phyloP scores from a whole-genome alignment of 75 land plant species.

The Cryptomeria japonica region DNA sequence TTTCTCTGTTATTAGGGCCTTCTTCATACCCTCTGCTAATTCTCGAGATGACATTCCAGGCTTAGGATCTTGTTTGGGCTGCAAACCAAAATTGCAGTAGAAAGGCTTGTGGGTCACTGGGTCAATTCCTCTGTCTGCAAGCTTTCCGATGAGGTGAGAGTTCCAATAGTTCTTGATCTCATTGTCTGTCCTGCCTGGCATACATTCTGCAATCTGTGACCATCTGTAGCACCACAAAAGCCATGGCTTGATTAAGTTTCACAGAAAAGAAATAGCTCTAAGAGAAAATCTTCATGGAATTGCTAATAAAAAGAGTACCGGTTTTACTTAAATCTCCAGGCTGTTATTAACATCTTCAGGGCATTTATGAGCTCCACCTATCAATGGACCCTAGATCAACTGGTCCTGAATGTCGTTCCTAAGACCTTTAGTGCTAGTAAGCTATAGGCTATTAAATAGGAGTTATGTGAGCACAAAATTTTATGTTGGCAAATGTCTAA shows the following conservation, averaged over 20 bases:
- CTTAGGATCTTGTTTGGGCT: neutral
- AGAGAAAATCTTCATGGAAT: too few species aligned
- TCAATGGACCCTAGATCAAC: too few species aligned
- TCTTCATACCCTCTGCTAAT: neutral
- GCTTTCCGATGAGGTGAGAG: slow-evolving; percentile 12
- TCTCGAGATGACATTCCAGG: neutral
- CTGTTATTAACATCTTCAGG: too few species aligned
- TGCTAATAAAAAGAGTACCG: neutral
- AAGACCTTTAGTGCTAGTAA: neutral
- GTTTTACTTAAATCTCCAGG: too few species aligned
- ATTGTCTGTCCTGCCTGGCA: slow-evolving; percentile 22
- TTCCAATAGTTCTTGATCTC: slow-evolving; percentile 25
- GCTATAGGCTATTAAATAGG: neutral
- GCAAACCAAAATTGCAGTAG: neutral
- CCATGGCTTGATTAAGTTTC: too few species aligned
- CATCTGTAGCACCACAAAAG: neutral
- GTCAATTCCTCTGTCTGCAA: slow-evolving; percentile 15
- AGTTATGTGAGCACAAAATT: neutral
- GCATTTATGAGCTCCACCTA: too few species aligned
- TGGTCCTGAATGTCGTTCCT: too few species aligned
- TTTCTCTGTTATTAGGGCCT: neutral
- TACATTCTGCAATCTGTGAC: slow-evolving; percentile 14
- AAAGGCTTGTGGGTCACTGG: slow-evolving; percentile 17
- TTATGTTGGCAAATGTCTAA: too few species aligned
- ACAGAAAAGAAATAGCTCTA: too few species aligned